These are phyloP conservation scores for Metschnikowia borealis DNA, from an alignment of 805 yeast species.

Conservation along the genomic window DNA sequence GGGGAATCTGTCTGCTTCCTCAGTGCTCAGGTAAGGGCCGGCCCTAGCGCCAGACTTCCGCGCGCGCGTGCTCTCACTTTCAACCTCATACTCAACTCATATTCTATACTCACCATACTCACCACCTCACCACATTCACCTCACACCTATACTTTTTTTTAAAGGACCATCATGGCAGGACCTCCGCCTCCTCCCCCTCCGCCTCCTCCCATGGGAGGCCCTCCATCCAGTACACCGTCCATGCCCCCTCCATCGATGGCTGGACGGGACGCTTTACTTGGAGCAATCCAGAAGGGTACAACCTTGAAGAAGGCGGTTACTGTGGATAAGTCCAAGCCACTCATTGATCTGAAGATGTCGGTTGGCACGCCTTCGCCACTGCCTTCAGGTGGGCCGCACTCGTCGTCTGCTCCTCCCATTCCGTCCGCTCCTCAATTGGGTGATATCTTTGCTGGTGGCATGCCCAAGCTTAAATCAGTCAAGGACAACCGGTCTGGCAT, in stretches of 20 bases:
- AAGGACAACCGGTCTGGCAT: conserved; percentile 35
- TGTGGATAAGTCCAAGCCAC: conserved; percentile 49
- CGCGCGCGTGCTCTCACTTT: neutral
- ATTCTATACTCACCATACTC: neutral
- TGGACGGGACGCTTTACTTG: conserved; percentile 53
- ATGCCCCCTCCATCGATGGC: conserved; percentile 18
- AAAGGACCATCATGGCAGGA: conserved; percentile 30
- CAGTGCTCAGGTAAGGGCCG: too few species aligned
- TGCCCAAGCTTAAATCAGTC: conserved; percentile 59
- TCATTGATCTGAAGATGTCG: conserved; percentile 41
- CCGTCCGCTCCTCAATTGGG: conserved; percentile 49
- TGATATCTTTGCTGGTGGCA: conserved; percentile 72
- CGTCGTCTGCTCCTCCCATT: conserved; percentile 21
- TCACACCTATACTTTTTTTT: neutral
- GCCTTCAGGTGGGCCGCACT: neutral
- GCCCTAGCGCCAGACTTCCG: neutral
- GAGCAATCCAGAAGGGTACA: conserved; percentile 70
- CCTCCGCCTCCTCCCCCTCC: conserved; percentile 39
- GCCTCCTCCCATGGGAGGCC: conserved; percentile 26
- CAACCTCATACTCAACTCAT: neutral
- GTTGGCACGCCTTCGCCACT: conserved; percentile 17
- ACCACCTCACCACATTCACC: neutral
- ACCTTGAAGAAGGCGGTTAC: conserved; percentile 41
- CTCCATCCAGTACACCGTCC: conserved; percentile 19
- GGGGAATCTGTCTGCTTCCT: too few species aligned